Evolutionary conservation across 2,329 filamentous ascomycete species (phyloP), one percentile per base, ranked within the genome.

Genomic region (Phyllosticta paracitricarpa): DNA sequence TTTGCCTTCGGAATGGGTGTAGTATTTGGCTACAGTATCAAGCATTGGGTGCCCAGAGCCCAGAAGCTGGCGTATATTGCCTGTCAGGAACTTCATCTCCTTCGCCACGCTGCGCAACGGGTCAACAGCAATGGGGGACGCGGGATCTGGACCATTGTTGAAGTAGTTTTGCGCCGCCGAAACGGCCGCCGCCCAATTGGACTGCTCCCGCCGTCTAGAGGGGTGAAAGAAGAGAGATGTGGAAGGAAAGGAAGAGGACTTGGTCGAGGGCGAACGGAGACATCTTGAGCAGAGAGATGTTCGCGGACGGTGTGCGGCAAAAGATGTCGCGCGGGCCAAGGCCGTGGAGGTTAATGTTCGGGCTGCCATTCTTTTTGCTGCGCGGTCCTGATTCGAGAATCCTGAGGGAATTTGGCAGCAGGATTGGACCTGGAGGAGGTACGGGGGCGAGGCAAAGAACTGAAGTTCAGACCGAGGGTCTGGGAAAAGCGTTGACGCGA

Each of bases 1-100:
- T 79, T 99, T 99, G 65, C 94, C 94, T 79, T 97, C 91, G 63
- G 89, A 89, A 70, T 93, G 89, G 24, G 94, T 96, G 75, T 99
- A 99, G 80, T 99, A 99, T 77, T 99, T 99, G 58, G 94, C 91
- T 28, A 92, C 93, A 52, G 90, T 92, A 72, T 97, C 94, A 63
- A 99, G 83, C 54, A 92, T 91, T 0, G 94, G 94, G 72, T 99
- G 93, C 5, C 93, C 93, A 0, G 92, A 97, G 5, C 93, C 93
- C 17, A 97, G 79, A n/a, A 97, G 81, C 71, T 95, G 89, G 64
- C 90, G 84, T 75, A 97, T 96, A 69, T 97, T 96, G 60, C 91
- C 91, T 10, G 89, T 96, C 70, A 97, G 78, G 69, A 92, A 95
- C 76, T 96, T 94, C 86, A 99, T 90, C 80, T 97, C 93, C 77